These are phyloP conservation scores for Didymella keratinophila DNA, from an alignment of 2,329 filamentous ascomycete species.

Conservation along the genomic window DNA sequence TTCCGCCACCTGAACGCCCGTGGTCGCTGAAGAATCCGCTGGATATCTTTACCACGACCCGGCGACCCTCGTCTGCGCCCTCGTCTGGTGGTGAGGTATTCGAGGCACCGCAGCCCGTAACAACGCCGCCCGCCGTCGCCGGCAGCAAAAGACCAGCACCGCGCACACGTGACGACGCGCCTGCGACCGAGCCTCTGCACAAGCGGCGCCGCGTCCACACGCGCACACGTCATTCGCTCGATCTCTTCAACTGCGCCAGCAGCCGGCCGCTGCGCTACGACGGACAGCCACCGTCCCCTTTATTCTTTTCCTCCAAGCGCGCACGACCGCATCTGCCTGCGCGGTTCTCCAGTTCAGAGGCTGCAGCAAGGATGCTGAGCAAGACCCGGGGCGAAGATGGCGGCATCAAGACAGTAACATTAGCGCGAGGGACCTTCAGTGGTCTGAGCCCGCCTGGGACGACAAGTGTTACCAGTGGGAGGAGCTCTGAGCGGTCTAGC, in stretches of 20 bases:
- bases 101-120: constrained; percentile 10
- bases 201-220: constrained; percentile 44
- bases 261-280: constrained; percentile 26
- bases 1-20: constrained; percentile 3
- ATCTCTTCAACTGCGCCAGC: constrained; percentile 46
- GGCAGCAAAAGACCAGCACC: constrained; percentile 10
- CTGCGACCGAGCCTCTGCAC: constrained; percentile 45
- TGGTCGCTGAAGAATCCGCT: constrained; percentile 12
- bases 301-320: constrained; percentile 61
- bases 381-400: constrained; percentile 59
- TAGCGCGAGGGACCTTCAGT: constrained; percentile 57
- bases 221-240: constrained; percentile 46
- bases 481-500: constrained; percentile 63
- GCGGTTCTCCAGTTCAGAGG: constrained; percentile 66
- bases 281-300: constrained; percentile 56
- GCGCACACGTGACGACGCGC: constrained; percentile 15
- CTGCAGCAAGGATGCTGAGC: constrained; percentile 65
- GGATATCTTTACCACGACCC: constrained; percentile 1
- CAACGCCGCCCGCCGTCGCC: constrained; percentile 22
- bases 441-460: constrained; percentile 47
- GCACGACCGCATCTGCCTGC: constrained; percentile 56
- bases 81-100: constrained; percentile 17
- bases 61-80: constrained; percentile 29
- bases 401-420: constrained; percentile 60
- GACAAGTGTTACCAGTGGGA: constrained; percentile 62